A percentile compares a stretch with the other conserved stretches of the same genome.
phyloP scores from a whole-genome alignment of 2,329 filamentous ascomycete genomes.

The Sarocladium kiliense region DNA sequence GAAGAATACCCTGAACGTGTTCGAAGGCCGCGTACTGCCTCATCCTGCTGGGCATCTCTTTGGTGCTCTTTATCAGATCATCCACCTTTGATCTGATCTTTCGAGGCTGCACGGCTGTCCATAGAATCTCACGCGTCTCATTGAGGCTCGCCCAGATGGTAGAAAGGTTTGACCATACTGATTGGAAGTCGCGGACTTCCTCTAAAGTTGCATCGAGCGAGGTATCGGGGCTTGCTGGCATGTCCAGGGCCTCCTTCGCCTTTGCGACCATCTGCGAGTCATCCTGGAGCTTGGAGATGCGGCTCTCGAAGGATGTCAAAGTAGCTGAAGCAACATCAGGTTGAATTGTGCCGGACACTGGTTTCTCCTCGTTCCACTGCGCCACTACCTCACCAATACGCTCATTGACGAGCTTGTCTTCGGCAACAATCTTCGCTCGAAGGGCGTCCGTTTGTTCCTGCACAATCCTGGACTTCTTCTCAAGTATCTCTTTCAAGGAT shows the following conservation, averaged over 20 bases:
- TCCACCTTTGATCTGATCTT: constrained; percentile 90
- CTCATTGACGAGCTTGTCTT: constrained; percentile 85
- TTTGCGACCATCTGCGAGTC: constrained; percentile 92
- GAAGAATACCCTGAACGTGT: constrained; percentile 88
- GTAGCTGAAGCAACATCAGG: constrained; percentile 84
- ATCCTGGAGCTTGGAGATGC: constrained; percentile 77
- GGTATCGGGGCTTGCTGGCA: constrained; percentile 74
- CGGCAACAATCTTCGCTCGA: constrained; percentile 87
- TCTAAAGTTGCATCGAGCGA: constrained; percentile 83
- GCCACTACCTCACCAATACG: constrained; percentile 80
- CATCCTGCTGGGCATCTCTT: constrained; percentile 99
- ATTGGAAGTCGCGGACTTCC: constrained; percentile 98
- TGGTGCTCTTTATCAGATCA: constrained; percentile 92
- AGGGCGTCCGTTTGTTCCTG: constrained; percentile 94
- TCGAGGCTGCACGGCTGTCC: constrained; percentile 91
- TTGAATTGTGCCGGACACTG: constrained; percentile 88
- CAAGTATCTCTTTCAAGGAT: constrained; percentile 84
- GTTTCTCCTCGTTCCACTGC: constrained; percentile 96
- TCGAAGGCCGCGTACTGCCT: constrained; percentile 99
- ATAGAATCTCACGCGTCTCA: constrained; percentile 85
- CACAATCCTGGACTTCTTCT: constrained; percentile 90
- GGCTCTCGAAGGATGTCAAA: constrained; percentile 74
- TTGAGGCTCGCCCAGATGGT: constrained; percentile 97
- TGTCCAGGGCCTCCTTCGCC: constrained; percentile 92
- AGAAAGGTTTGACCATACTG: constrained; percentile 91